These are phyloP conservation scores for Acidomyces sp. DNA, from an alignment of 495 filamentous ascomycete genomes.

Conservation along the genomic window DNA sequence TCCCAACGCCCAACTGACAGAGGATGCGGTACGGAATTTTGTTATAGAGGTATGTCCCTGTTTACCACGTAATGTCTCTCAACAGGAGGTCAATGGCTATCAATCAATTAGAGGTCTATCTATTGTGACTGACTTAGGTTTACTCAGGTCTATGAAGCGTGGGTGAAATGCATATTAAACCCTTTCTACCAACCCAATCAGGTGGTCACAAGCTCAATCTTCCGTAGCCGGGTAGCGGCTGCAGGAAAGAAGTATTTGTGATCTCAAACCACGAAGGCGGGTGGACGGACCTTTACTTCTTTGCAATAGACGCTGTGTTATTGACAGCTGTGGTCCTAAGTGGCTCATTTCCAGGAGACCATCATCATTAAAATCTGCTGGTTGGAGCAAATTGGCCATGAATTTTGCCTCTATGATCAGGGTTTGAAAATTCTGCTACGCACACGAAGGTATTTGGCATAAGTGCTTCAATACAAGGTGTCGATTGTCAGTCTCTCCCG, in stretches of 20 bases:
- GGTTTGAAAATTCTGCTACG: too few relatives aligned
- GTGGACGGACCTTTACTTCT: too few relatives aligned
- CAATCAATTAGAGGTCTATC: not conserved
- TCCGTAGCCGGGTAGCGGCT: slow-evolving; percentile 62
- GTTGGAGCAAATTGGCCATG: too few relatives aligned
- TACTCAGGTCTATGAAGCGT: slow-evolving; percentile 64
- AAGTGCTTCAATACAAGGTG: too few relatives aligned
- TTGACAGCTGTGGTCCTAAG: too few relatives aligned
- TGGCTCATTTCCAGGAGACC: too few relatives aligned
- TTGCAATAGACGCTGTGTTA: too few relatives aligned
- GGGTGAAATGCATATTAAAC: slow-evolving; percentile 94
- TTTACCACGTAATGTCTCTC: not conserved
- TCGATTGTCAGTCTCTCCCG: too few relatives aligned
- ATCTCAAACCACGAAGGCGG: too few relatives aligned
- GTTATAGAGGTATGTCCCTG: slow-evolving; percentile 48
- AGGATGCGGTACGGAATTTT: slow-evolving; percentile 88
- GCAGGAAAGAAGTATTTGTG: slow-evolving; percentile 83
- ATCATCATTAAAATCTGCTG: too few relatives aligned
- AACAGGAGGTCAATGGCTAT: not conserved
- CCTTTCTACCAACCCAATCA: slow-evolving; percentile 79
- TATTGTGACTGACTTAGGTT: not conserved
- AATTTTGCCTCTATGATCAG: too few relatives aligned
- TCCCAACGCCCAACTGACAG: slow-evolving; percentile 71
- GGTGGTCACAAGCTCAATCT: slow-evolving; percentile 73
- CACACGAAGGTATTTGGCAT: too few relatives aligned